Percentiles rank a stretch among this genome's conserved stretches.
phyloP scores from a whole-genome alignment of 108 stramenopile species.

The Nitzschia sp. region DNA sequence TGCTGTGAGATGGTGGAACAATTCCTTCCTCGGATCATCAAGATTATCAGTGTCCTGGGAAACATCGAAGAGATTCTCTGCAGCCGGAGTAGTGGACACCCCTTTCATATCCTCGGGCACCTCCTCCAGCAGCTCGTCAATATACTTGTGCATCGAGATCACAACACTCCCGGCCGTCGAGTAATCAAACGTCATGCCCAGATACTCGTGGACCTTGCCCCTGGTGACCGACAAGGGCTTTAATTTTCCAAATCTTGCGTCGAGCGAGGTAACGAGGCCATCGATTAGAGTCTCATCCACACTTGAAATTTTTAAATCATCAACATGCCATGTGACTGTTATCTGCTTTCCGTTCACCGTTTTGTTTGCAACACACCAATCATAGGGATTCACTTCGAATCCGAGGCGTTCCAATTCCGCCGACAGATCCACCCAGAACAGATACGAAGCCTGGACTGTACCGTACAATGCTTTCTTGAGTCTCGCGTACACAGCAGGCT shows the following conservation, averaged over 20 bases:
- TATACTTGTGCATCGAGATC: conserved; percentile 30
- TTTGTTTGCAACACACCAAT: conserved; percentile 2
- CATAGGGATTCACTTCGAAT: not conserved
- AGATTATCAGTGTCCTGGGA: conserved; percentile 20
- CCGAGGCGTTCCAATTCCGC: not conserved
- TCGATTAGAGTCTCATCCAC: not conserved
- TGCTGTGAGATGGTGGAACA: conserved; percentile 37
- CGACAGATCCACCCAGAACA: not conserved
- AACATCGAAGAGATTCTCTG: conserved; percentile 44
- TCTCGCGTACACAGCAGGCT: conserved; percentile 33
- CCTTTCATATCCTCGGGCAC: conserved; percentile 3
- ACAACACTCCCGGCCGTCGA: conserved; percentile 1
- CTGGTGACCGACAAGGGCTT: conserved; percentile 26
- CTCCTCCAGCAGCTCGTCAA: conserved; percentile 21
- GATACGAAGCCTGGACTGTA: conserved; percentile 23
- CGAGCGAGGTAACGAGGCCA: not conserved
- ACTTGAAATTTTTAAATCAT: conserved; percentile 39
- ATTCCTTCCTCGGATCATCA: not conserved
- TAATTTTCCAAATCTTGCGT: conserved; percentile 9
- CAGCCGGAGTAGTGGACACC: conserved; percentile 32
- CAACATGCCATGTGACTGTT: conserved; percentile 51
- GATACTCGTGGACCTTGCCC: conserved; percentile 47
- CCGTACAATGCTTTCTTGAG: conserved; percentile 50
- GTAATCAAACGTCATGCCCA: conserved; percentile 45
- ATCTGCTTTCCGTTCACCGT: conserved; percentile 42